A percentile compares a stretch with the other conserved stretches of the same genome.
Conservation (phyloP, 1,284 basidiomycete genomes). For the Psilocybe mexicana region DNA sequence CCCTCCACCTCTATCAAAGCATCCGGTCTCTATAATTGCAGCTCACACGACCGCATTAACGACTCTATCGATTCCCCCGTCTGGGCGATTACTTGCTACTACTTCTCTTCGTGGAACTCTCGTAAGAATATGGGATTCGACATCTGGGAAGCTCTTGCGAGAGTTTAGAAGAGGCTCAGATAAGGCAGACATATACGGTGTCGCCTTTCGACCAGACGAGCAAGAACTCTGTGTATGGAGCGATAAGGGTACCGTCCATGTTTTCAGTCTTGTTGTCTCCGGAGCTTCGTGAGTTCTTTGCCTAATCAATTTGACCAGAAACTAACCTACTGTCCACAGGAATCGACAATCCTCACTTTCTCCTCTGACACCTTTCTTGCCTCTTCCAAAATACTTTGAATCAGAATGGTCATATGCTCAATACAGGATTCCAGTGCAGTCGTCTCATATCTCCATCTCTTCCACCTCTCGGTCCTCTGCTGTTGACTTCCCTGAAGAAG, state of each 20-base stretch:
- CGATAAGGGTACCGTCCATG: constrained; percentile 95
- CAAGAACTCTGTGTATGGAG: constrained; percentile 87
- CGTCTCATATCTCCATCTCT: constrained; percentile 76
- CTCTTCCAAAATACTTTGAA: constrained; percentile 89
- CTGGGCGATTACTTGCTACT: constrained; percentile 82
- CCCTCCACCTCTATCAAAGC: constrained; percentile 56
- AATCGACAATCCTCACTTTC: constrained; percentile 83
- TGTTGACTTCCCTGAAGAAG: constrained; percentile 73
- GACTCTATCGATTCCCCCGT: constrained; percentile 75
- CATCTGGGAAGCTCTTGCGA: constrained; percentile 71
- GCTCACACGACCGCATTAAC: constrained; percentile 84
- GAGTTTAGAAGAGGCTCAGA: constrained; percentile 90
- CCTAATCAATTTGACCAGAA: constrained; percentile 10
- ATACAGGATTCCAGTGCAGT: constrained; percentile 85
- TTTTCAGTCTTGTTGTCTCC: constrained; percentile 74
- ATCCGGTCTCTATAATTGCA: constrained; percentile 79
- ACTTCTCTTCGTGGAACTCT: constrained; percentile 86
- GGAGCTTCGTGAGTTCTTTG: constrained; percentile 58
- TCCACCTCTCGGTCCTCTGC: constrained; percentile 58
- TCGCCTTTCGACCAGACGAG: constrained; percentile 78
- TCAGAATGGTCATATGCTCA: constrained; percentile 94
- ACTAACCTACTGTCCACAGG: constrained; percentile 37
- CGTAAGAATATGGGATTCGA: constrained; percentile 86
- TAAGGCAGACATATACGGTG: constrained; percentile 90
- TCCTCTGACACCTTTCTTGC: constrained; percentile 73